Percentiles rank a stretch among this genome's conserved stretches.
These are phyloP conservation scores for Penicillium sp. DNA, from an alignment of 2,329 filamentous ascomycete species.

Conservation along the genomic window DNA sequence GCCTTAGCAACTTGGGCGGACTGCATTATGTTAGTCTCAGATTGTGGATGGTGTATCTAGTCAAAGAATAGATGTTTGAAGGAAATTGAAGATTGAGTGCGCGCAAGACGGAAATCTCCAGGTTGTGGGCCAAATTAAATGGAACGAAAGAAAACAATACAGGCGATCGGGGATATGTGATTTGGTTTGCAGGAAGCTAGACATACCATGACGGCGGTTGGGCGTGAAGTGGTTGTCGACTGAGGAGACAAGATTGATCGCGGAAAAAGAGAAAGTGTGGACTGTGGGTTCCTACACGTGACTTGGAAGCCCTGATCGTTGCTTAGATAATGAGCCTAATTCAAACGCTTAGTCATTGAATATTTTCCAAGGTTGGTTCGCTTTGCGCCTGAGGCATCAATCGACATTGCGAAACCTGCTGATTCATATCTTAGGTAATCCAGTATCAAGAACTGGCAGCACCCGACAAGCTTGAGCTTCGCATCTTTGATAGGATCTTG, in stretches of 20 bases:
- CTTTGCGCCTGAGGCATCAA: not conserved
- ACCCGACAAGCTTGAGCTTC: slow-evolving; percentile 20
- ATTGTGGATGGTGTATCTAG: slow-evolving; percentile 10
- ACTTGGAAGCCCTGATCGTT: slow-evolving; percentile 6
- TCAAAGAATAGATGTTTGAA: slow-evolving; percentile 5
- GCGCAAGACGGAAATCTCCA: not conserved
- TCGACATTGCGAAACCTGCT: not conserved
- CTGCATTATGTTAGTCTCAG: slow-evolving; percentile 42
- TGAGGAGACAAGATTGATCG: slow-evolving; percentile 29
- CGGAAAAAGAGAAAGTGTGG: slow-evolving; percentile 34
- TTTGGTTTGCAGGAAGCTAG: not conserved
- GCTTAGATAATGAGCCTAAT: not conserved
- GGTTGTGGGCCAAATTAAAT: not conserved
- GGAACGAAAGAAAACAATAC: not conserved
- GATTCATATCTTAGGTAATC: slow-evolving; percentile 3
- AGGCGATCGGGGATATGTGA: not conserved
- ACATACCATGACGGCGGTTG: slow-evolving; percentile 53
- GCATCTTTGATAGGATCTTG: slow-evolving; percentile 15
- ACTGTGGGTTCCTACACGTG: slow-evolving; percentile 29
- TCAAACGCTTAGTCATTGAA: not conserved
- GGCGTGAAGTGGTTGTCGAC: slow-evolving; percentile 40
- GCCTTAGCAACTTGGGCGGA: slow-evolving; percentile 71
- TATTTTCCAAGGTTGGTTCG: too few relatives aligned
- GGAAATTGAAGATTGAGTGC: slow-evolving; percentile 7
- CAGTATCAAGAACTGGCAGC: slow-evolving; percentile 8